Percentiles rank a stretch among this genome's conserved stretches.
phyloP scores from a whole-genome alignment of 208 protist genomes.

The Wallacemonas sp. region DNA sequence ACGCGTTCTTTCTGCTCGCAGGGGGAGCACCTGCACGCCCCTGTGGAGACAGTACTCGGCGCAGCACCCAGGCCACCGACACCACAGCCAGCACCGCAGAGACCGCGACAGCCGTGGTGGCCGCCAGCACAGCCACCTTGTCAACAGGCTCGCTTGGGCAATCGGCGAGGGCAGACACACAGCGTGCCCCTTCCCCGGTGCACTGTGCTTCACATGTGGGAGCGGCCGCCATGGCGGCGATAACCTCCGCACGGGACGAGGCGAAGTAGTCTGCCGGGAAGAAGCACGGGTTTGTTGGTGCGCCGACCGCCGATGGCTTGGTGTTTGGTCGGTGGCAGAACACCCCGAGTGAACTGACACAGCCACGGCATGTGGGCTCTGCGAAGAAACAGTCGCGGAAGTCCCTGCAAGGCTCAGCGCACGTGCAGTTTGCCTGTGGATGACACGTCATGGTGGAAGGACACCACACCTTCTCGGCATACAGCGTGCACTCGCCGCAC shows the following conservation, averaged over 20 bases:
- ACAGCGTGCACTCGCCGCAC: constrained; percentile 49
- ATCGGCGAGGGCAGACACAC: constrained; percentile 4
- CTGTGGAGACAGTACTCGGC: background rate
- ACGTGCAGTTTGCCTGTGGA: constrained; percentile 27
- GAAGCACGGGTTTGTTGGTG: constrained; percentile 22
- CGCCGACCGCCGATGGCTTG: background rate
- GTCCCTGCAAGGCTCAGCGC: constrained; percentile 24
- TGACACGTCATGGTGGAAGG: constrained; percentile 55
- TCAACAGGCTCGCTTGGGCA: constrained; percentile 13
- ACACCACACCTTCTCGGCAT: constrained; percentile 32
- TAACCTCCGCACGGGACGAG: background rate
- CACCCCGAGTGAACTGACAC: constrained; percentile 37
- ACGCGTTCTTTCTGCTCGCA: background rate
- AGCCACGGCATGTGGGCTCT: constrained; percentile 27
- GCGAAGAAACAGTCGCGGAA: constrained; percentile 45
- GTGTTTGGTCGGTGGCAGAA: constrained; percentile 23
- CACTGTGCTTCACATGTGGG: constrained; percentile 2
- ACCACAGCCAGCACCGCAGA: constrained; percentile 4
- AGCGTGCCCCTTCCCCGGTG: constrained; percentile 4
- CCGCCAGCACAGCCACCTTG: constrained; percentile 5
- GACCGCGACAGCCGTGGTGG: constrained; percentile 2
- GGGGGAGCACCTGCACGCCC: background rate
- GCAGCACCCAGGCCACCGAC: background rate
- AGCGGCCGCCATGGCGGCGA: background rate
- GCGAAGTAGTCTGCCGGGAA: constrained; percentile 6